These are phyloP conservation scores for Gliomastix tumulicola DNA, from an alignment of 2,329 filamentous ascomycete species.

Conservation along the genomic window DNA sequence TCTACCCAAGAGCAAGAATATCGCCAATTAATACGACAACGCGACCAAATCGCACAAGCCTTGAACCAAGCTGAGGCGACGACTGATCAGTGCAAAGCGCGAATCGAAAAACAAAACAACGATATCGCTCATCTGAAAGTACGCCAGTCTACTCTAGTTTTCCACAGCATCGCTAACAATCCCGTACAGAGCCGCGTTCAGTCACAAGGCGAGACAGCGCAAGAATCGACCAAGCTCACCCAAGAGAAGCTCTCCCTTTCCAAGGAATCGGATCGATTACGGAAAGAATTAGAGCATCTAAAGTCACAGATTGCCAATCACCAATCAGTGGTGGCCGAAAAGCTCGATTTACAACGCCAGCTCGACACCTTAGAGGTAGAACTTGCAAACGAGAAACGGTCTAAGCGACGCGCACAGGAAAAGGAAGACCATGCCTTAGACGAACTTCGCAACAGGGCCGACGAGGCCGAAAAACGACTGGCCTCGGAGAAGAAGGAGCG, in stretches of 20 bases:
- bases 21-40: slow-evolving; percentile 33
- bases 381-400: slow-evolving; percentile 65
- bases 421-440: slow-evolving; percentile 31
- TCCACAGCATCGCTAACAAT: too few species aligned
- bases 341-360: slow-evolving; percentile 72
- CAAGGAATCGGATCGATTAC: slow-evolving; percentile 43
- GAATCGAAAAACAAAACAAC: slow-evolving; percentile 39
- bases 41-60: slow-evolving; percentile 30
- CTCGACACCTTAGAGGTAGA: slow-evolving; percentile 72
- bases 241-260: slow-evolving; percentile 47
- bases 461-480: slow-evolving; percentile 27
- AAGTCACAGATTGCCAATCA: slow-evolving; percentile 49
- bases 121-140: slow-evolving; percentile 43
- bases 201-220: slow-evolving; percentile 57
- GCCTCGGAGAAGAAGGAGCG: slow-evolving; percentile 34
- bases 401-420: slow-evolving; percentile 20
- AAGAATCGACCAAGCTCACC: slow-evolving; percentile 64
- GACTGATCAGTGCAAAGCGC: slow-evolving; percentile 35
- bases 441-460: slow-evolving; percentile 27
- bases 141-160: too few species aligned
- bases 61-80: slow-evolving; percentile 35
- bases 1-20: slow-evolving; percentile 53
- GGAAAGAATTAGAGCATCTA: slow-evolving; percentile 50
- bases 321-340: slow-evolving; percentile 67
- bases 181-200: too few species aligned